Conservation (phyloP, 176 grass and related monocot species). For the Puya raimondii region DNA sequence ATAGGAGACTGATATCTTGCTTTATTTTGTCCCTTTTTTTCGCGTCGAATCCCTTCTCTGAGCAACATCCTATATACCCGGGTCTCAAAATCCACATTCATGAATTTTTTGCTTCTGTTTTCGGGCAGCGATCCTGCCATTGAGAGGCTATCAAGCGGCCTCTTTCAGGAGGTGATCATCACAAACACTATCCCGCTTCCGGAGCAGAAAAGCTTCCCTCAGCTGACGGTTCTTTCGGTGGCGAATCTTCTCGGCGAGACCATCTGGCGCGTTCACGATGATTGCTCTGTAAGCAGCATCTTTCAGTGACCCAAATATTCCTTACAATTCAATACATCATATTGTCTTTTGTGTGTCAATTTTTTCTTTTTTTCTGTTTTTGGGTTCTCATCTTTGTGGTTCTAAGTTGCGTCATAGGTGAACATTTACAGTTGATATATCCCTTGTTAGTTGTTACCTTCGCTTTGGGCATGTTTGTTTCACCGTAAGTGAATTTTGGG, state of each 20-base stretch:
- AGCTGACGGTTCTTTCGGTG: slow-evolving; percentile 68
- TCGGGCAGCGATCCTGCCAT: slow-evolving; percentile 46
- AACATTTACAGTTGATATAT: no score
- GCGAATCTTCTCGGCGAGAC: slow-evolving; percentile 72
- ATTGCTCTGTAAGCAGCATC: slow-evolving; percentile 73
- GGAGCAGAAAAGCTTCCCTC: slow-evolving; percentile 45
- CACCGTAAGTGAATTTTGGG: no score
- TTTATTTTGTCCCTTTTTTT: no score
- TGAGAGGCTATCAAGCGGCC: slow-evolving; percentile 61
- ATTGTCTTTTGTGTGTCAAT: neutral
- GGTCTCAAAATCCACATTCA: no score
- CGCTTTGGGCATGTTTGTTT: no score
- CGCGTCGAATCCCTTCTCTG: no score
- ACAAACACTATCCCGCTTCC: slow-evolving; percentile 59
- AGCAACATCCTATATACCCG: no score
- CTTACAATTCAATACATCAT: neutral
- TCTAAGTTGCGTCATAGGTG: no score
- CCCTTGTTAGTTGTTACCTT: no score
- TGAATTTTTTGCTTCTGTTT: neutral
- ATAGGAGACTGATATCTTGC: no score
- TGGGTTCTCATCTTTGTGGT: neutral
- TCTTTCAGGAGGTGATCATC: slow-evolving; percentile 87
- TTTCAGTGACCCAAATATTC: slow-evolving; percentile 33
- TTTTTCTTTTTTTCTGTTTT: neutral
- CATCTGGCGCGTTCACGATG: slow-evolving; percentile 76